Conservation (phyloP, 257 asterid species). For the Verbena officinalis region DNA sequence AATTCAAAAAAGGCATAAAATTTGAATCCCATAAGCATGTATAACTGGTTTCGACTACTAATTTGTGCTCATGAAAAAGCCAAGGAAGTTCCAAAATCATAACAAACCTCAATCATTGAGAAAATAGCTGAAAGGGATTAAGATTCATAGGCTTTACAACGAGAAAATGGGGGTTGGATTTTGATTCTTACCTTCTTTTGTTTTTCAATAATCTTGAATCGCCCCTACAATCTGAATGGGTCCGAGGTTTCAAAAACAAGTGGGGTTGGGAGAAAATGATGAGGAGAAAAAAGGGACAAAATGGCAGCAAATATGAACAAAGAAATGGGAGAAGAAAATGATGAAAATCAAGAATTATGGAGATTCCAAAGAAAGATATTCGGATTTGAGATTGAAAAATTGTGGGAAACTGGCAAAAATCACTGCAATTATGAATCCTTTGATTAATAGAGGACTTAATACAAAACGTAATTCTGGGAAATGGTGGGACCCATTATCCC, state of each 20-base stretch:
- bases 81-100: background rate
- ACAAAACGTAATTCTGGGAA: constrained; percentile 4
- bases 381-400: constrained; percentile 17
- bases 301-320: background rate
- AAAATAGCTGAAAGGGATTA: background rate
- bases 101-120: background rate
- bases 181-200: constrained; percentile 19
- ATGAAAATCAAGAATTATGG: constrained; percentile 15
- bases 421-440: constrained; percentile 27
- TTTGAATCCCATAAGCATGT: constrained; percentile 14
- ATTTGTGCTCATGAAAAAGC: background rate
- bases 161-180: background rate
- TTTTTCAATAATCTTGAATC: constrained; percentile 28
- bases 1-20: constrained; percentile 1
- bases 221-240: constrained; percentile 30
- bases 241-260: constrained; percentile 18
- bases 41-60: constrained; percentile 20
- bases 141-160: constrained; percentile 5
- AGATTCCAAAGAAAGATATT: constrained; percentile 11
- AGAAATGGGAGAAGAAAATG: background rate
- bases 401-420: constrained; percentile 29
- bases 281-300: background rate
- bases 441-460: background rate
- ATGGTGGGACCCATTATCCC: constrained; percentile 16
- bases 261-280: constrained; percentile 26